A percentile compares a stretch with the other conserved stretches of the same genome.
Conservation (phyloP, 1,284 basidiomycete species). For the Athelia sp. region DNA sequence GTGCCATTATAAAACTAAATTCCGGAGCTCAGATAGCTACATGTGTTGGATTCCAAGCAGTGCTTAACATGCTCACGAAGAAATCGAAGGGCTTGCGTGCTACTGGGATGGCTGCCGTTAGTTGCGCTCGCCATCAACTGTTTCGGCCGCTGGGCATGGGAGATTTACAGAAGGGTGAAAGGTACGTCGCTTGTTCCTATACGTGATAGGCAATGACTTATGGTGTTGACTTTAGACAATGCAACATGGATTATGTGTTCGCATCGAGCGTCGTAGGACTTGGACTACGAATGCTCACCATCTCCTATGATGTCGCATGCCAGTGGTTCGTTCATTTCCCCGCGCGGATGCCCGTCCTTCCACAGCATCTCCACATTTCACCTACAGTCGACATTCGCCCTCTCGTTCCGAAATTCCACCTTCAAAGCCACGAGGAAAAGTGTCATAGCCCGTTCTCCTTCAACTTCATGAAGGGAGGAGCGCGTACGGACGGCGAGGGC, state of each 20-base stretch:
- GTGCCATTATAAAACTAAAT: not conserved
- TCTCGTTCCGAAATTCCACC: not conserved
- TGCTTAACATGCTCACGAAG: slow-evolving; percentile 4
- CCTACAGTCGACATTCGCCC: not conserved
- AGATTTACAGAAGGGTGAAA: slow-evolving; percentile 13
- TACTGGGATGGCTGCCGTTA: slow-evolving; percentile 8
- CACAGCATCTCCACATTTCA: slow-evolving; percentile 9
- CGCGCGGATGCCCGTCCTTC: not conserved
- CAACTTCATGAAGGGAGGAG: slow-evolving; percentile 3
- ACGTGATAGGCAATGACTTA: not conserved
- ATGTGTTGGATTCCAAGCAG: slow-evolving; percentile 7
- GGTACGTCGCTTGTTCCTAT: not conserved
- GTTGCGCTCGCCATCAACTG: slow-evolving; percentile 10
- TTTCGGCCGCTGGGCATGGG: slow-evolving; percentile 11
- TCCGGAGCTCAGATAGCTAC: not conserved
- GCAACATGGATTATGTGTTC: slow-evolving; percentile 27
- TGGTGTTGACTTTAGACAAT: slow-evolving; percentile 17
- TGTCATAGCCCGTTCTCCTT: slow-evolving; percentile 9
- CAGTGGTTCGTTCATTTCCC: slow-evolving; percentile 23
- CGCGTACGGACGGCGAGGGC: slow-evolving; percentile 11
- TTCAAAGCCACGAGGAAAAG: slow-evolving; percentile 5
- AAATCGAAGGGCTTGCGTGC: slow-evolving; percentile 5
- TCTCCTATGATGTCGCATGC: slow-evolving; percentile 26
- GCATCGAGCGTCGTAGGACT: slow-evolving; percentile 12
- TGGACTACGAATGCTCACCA: slow-evolving; percentile 12